These are phyloP conservation scores for Coprinopsis marcescibilis DNA, from an alignment of 768 basidiomycete genomes.

Conservation along the genomic window DNA sequence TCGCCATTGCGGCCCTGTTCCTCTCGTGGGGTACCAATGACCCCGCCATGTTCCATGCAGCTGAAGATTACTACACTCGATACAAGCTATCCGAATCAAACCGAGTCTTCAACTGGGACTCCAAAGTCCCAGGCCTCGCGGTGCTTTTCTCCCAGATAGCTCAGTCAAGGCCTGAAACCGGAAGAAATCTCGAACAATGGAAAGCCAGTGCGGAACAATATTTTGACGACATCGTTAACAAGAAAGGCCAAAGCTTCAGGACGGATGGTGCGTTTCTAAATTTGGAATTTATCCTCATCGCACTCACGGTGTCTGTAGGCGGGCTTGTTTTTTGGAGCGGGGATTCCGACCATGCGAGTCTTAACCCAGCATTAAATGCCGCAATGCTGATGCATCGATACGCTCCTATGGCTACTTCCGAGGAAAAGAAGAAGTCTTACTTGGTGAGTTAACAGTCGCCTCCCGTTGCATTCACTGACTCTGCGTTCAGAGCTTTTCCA, in stretches of 20 bases:
- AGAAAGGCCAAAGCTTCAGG: conserved; percentile 23
- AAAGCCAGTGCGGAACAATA: conserved; percentile 64
- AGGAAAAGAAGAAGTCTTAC: conserved; percentile 54
- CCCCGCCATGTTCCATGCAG: conserved; percentile 53
- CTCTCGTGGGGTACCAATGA: conserved; percentile 68
- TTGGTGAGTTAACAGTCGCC: conserved; percentile 33
- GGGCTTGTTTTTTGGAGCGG: conserved; percentile 80
- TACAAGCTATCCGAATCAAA: conserved; percentile 49
- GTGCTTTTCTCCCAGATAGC: conserved; percentile 75
- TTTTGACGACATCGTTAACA: conserved; percentile 66
- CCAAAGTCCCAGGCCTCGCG: conserved; percentile 68
- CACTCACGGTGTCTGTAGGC: conserved; percentile 48
- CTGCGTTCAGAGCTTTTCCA: conserved; percentile 55
- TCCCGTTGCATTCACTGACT: background rate
- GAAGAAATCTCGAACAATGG: conserved; percentile 62
- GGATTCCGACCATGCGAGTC: conserved; percentile 71
- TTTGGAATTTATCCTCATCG: conserved; percentile 52
- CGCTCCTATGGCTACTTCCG: conserved; percentile 62
- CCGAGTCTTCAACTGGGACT: conserved; percentile 85
- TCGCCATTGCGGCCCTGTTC: conserved; percentile 70
- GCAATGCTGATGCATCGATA: conserved; percentile 82
- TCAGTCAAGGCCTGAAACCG: conserved; percentile 46
- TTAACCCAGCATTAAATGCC: conserved; percentile 84
- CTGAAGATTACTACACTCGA: conserved; percentile 52
- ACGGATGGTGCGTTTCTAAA: conserved; percentile 15